A percentile compares a stretch with the other conserved stretches of the same genome.
Conservation (phyloP, 2,329 filamentous ascomycete genomes). For the Phialophora expanda region DNA sequence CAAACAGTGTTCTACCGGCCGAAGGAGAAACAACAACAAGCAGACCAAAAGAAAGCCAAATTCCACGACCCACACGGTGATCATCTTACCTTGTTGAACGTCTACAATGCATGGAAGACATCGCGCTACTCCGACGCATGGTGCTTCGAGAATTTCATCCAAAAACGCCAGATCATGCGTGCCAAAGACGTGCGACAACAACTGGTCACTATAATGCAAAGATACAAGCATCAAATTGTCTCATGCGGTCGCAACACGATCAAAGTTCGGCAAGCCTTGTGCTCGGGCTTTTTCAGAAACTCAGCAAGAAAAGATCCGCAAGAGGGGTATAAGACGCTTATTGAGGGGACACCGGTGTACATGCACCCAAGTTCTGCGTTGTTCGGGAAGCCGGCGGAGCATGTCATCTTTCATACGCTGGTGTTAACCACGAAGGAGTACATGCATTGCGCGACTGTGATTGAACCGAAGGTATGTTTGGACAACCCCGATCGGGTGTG, state of each 20-base stretch:
- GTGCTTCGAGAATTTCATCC: constrained; percentile 98
- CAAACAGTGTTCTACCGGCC: constrained; percentile 90
- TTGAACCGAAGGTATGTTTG: constrained; percentile 75
- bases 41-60: constrained; percentile 96
- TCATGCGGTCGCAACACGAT: constrained; percentile 88
- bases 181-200: constrained; percentile 93
- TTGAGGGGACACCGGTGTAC: constrained; percentile 92
- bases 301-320: constrained; percentile 91
- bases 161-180: constrained; percentile 83
- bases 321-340: constrained; percentile 96
- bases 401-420: constrained; percentile 82
- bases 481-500: neutral
- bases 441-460: constrained; percentile 91
- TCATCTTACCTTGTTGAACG: constrained; percentile 91
- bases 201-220: constrained; percentile 89
- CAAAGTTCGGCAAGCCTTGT: constrained; percentile 85
- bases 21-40: constrained; percentile 94
- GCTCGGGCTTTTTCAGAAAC: constrained; percentile 94
- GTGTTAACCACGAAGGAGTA: constrained; percentile 78
- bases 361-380: constrained; percentile 89
- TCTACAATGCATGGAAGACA: constrained; percentile 96
- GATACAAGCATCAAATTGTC: constrained; percentile 80
- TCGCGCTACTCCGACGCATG: constrained; percentile 81
- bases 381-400: constrained; percentile 94
- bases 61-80: constrained; percentile 96